Conservation (phyloP, 2,329 filamentous ascomycete species). For the Blumeria hordei region DNA sequence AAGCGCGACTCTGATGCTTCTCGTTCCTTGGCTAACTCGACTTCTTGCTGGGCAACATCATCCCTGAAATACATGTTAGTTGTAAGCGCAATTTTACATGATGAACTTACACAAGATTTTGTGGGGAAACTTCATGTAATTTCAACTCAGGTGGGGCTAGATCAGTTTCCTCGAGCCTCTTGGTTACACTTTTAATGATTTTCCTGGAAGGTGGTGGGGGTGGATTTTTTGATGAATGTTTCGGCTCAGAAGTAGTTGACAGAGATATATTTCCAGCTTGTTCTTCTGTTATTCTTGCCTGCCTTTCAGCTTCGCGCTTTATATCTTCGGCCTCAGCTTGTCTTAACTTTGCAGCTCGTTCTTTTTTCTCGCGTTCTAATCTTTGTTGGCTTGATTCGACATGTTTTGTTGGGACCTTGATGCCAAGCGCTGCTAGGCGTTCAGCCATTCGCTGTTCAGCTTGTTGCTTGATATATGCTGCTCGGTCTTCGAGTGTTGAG, state of each 20-base stretch:
- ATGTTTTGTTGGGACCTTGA: slow-evolving; percentile 58
- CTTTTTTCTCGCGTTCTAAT: slow-evolving; percentile 65
- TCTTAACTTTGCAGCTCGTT: slow-evolving; percentile 64
- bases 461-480: slow-evolving; percentile 90
- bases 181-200: slow-evolving; percentile 33
- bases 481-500: slow-evolving; percentile 76
- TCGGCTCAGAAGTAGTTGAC: slow-evolving; percentile 5
- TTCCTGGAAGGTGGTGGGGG: slow-evolving; percentile 66
- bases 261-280: slow-evolving; percentile 13
- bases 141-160: too few relatives aligned
- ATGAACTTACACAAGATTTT: slow-evolving; percentile 56
- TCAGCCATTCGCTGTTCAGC: slow-evolving; percentile 95
- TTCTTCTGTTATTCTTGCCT: slow-evolving; percentile 20
- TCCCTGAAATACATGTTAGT: slow-evolving; percentile 25
- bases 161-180: slow-evolving; percentile 21
- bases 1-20: slow-evolving; percentile 63
- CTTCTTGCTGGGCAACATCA: slow-evolving; percentile 50
- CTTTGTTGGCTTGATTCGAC: slow-evolving; percentile 66
- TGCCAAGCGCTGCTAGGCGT: slow-evolving; percentile 73
- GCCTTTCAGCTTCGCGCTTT: slow-evolving; percentile 65
- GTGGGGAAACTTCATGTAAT: slow-evolving; percentile 39
- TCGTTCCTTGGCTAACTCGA: slow-evolving; percentile 56
- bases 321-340: slow-evolving; percentile 90
- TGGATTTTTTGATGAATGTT: slow-evolving; percentile 37
- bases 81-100: too few relatives aligned